Base-by-base conservation (phyloP, 768 basidiomycete species). In the Russula sp. region DNA sequence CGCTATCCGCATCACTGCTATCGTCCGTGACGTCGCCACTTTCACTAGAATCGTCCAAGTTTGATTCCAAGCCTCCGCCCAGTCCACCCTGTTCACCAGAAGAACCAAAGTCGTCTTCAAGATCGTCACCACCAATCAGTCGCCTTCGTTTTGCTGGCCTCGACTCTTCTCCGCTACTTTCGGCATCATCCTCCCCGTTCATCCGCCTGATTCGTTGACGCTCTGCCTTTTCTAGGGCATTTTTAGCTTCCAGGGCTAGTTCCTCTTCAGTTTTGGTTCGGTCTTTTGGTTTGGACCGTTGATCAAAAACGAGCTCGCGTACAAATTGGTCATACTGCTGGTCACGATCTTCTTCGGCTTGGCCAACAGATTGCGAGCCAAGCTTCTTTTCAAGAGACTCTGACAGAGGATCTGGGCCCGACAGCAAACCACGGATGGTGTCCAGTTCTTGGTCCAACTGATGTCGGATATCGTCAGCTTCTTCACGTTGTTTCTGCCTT, bases 251-350 rank as follows among this genome's bases (percentile, higher is more conserved):
- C 65, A 89, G 64, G 5, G 94, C 95, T 32, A 94, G 71, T 71
- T 99, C 97, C 70, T 98, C 94, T 70, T 97, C 96, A 0, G 95
- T 98, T 78, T 97, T 98, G 32, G 92, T 94, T 61, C 97, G 78
- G 73, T 99, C 91, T 72, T 93, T 97, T 0, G 97, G 90, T 67
- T 94, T 92, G 2, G 97, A 90, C 1, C 97, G 84, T 69, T 90
- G 86, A 63, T 98, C 97, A 71, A 95, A 96, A 0, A 89, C 94
- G 44, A 98, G 84, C 69, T 94, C 91, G 20, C 92, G 87, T 10
- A 99, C 95, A 67, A 86, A 88, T 70, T 89, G 87, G 75, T 99
- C 96, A 71, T 98, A 99, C 69, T 94, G 87, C 61, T 84, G 81
- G 64, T 85, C 82, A 11, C 76, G 69, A 13, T 79, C 73, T 6